phyloP scores from a whole-genome alignment of 2,329 filamentous ascomycete species.

The Aspergillus amoenus region DNA sequence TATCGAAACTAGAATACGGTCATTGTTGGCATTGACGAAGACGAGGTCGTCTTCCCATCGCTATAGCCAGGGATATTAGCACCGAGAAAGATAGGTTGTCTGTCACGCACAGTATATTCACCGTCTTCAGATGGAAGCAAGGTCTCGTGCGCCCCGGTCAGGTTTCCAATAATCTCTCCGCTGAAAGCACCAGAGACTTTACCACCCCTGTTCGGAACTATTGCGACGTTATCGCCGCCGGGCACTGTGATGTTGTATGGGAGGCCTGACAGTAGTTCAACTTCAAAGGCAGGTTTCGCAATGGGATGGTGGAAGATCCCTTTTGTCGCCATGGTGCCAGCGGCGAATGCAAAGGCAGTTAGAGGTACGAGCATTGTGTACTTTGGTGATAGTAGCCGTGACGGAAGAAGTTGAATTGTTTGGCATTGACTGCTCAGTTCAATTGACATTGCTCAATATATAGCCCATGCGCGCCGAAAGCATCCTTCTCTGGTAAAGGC shows the following conservation, averaged over 20 bases:
- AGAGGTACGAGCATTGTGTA: neutral
- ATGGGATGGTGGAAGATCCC: constrained; percentile 1
- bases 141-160: neutral
- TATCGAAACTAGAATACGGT: neutral
- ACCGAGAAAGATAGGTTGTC: neutral
- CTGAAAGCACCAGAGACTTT: neutral
- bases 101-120: neutral
- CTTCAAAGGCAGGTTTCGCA: constrained; percentile 1
- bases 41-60: neutral
- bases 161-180: constrained; percentile 1
- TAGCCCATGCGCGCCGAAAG: neutral
- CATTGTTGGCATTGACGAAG: neutral
- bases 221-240: neutral
- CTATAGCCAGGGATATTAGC: neutral
- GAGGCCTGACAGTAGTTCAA: neutral
- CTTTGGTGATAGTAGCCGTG: neutral
- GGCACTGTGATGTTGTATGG: neutral
- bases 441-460: neutral
- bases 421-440: too few species aligned
- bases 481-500: neutral
- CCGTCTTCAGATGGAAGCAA: neutral
- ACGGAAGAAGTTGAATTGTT: too few species aligned
- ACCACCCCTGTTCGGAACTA: constrained; percentile 1
- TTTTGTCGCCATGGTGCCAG: neutral
- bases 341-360: neutral